Evolutionary conservation across 768 basidiomycete genomes (phyloP).

Genomic region (Gloeostereum incarnatum): DNA sequence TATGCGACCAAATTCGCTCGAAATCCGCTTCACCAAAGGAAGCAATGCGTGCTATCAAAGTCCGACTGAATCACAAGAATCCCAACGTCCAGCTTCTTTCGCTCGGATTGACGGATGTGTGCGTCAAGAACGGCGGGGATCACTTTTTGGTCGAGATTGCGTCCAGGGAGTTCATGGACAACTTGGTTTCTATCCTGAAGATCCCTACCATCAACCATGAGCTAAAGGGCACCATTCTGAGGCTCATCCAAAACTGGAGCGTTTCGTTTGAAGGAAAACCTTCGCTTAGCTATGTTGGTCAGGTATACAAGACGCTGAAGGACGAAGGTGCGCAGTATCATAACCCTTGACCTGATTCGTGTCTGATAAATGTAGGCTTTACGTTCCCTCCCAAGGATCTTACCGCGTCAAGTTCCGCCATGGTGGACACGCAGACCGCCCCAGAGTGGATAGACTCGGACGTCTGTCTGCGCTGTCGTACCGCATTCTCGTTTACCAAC

Average conservation of each 20-base stretch:
- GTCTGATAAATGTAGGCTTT: conserved; percentile 52
- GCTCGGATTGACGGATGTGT: conserved; percentile 78
- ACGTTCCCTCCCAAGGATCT: conserved; percentile 78
- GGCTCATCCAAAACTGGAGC: conserved; percentile 90
- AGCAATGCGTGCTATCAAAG: conserved; percentile 83
- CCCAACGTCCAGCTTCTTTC: conserved; percentile 89
- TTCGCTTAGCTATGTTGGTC: conserved; percentile 61
- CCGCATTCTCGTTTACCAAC: conserved; percentile 89
- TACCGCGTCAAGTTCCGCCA: conserved; percentile 60
- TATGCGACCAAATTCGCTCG: conserved; percentile 94
- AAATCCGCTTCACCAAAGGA: conserved; percentile 80
- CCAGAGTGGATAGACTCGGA: conserved; percentile 98
- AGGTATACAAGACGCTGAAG: conserved; percentile 71
- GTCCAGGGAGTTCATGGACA: conserved; percentile 90
- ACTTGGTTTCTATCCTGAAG: conserved; percentile 82
- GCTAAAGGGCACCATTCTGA: conserved; percentile 72
- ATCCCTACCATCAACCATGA: conserved; percentile 68
- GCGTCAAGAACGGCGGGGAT: conserved; percentile 96
- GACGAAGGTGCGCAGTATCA: conserved; percentile 53
- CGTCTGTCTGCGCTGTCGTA: conserved; percentile 87
- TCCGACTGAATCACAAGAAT: conserved; percentile 87
- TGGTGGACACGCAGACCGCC: conserved; percentile 86
- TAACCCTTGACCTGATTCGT: not conserved
- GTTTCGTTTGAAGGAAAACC: conserved; percentile 80
- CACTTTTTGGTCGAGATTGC: conserved; percentile 78